Evolutionary conservation across 768 basidiomycete genomes (phyloP), one percentile per base, ranked within the genome.

Genomic region (Kwoniella mangroviensis): DNA sequence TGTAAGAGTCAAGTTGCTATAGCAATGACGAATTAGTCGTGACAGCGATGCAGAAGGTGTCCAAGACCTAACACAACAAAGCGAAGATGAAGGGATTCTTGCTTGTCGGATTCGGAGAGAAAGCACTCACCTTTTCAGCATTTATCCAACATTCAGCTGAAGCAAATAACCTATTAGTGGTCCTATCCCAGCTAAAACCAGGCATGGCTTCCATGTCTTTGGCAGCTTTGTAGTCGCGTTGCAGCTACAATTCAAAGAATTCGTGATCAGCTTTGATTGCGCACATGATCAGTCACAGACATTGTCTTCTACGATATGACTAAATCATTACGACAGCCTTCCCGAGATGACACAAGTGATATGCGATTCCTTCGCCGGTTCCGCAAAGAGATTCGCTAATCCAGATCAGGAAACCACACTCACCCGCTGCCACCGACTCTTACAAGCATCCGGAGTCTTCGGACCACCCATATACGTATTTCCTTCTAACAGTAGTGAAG

Each of bases 371-470:
- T n/a, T n/a, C n/a, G n/a, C n/a, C n/a, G n/a, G n/a, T n/a, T n/a
- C n/a, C n/a, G n/a, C n/a, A n/a, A 7, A 34, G 34, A 34, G 34
- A 34, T 34, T 51, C 49, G 24, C 56, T 4, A 28, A 2, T n/a
- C 21, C 21, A 34, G 55, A 26, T 55, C 34, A 45, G 49, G 21
- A 4, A 49, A 11, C 9, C 10, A 42, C 2, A 64, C 73, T 71
- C 57, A 77, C 76, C 55, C 77, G 49, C 61, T 79, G 77, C 77
- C 77, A 79, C 17, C 77, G 56, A 63, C 73, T 73, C 65, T 79
- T 79, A 61, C 77, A 79, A n/a, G 75, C 77, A n/a, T 79, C 77
- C 43, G 77, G 62, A 7, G 77, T 79, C 63, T 79, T 79, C 4
- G 77, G 77, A 34, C 77, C 77, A 10, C 77, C 77, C 28, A 73